phyloP scores from a whole-genome alignment of 108 stramenopile genomes.

The Cyclotella choctawhatcheeana region DNA sequence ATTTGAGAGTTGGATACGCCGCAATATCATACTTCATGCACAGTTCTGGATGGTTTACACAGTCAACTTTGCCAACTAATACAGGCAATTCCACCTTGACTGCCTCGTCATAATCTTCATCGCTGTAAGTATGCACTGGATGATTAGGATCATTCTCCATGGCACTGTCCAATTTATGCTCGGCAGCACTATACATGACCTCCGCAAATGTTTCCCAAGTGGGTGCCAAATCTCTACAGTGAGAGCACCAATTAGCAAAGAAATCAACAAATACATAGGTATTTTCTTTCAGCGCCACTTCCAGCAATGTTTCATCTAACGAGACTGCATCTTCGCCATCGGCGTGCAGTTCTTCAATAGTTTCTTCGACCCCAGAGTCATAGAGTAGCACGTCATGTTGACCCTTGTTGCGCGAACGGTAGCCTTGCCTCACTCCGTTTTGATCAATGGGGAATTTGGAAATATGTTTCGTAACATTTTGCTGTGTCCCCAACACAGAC shows the following conservation, averaged over 20 bases:
- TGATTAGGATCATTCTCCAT: conserved; percentile 10
- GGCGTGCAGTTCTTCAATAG: conserved; percentile 87
- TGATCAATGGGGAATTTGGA: conserved; percentile 94
- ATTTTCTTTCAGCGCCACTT: conserved; percentile 40
- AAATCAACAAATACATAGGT: conserved; percentile 75
- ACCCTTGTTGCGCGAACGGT: conserved; percentile 82
- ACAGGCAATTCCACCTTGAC: conserved; percentile 75
- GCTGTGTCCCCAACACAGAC: conserved; percentile 88
- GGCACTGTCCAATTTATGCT: conserved; percentile 47
- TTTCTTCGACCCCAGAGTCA: conserved; percentile 73
- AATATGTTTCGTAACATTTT: conserved; percentile 94
- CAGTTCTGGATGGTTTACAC: conserved; percentile 78
- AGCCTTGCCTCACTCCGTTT: conserved; percentile 79
- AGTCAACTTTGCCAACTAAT: conserved; percentile 88
- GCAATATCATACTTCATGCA: conserved; percentile 77
- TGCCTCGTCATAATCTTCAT: conserved; percentile 67
- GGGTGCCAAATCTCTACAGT: conserved; percentile 82
- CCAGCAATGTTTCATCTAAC: conserved; percentile 54
- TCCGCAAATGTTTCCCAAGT: conserved; percentile 89
- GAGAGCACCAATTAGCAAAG: conserved; percentile 92
- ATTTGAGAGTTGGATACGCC: conserved; percentile 92
- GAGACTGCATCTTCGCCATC: conserved; percentile 86
- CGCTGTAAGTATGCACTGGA: conserved; percentile 54
- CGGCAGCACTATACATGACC: conserved; percentile 73
- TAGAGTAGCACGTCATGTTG: conserved; percentile 86